Conservation (phyloP, 176 grass and related monocot genomes). For the Carex cristatella region DNA sequence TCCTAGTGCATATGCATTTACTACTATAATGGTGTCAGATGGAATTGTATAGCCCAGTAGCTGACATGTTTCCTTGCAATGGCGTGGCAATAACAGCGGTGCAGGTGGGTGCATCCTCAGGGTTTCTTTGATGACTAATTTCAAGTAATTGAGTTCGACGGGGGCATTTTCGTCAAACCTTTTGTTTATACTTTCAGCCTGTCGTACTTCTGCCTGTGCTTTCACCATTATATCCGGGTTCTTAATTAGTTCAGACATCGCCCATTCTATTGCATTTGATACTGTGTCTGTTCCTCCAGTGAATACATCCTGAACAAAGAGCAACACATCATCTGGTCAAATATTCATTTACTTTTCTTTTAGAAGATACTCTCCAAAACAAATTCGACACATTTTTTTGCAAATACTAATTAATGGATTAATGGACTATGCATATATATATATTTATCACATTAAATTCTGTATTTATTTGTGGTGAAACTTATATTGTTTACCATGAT, state of each 20-base stretch:
- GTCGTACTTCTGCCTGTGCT: constrained; percentile 16
- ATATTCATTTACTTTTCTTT: neutral
- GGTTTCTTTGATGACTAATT: constrained; percentile 24
- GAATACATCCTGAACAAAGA: constrained; percentile 19
- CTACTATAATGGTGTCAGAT: neutral
- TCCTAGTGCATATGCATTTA: constrained; percentile 22
- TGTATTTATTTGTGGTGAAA: neutral
- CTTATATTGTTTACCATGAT: constrained; percentile 23
- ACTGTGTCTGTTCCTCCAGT: constrained; percentile 13
- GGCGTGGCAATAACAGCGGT: neutral
- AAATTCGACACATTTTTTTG: neutral
- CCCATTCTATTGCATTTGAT: constrained; percentile 17
- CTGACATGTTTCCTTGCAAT: constrained; percentile 11
- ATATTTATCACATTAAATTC: neutral
- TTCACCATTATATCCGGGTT: constrained; percentile 12
- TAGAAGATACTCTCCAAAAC: neutral
- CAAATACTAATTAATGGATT: neutral
- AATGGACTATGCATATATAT: neutral
- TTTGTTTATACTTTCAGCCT: neutral
- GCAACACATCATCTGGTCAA: neutral
- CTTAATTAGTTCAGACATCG: constrained; percentile 25
- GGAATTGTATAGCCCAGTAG: constrained; percentile 21
- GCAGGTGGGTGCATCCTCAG: constrained; percentile 16
- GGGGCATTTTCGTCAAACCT: neutral
- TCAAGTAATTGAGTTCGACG: neutral